These are phyloP conservation scores for Quercus dentata DNA, from an alignment of 306 rosid species.

Conservation along the genomic window DNA sequence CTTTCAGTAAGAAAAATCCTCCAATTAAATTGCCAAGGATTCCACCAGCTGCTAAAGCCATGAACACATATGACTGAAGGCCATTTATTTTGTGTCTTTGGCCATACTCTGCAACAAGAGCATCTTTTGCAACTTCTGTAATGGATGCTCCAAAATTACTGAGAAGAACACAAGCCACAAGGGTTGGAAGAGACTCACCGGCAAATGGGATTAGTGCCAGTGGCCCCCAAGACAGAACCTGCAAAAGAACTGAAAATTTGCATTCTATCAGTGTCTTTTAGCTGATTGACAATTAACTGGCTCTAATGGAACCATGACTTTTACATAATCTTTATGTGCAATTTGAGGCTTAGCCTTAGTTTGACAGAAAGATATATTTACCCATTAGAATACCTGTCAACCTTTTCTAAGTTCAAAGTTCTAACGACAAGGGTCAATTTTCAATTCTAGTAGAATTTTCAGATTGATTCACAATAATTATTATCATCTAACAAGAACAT, in stretches of 20 bases:
- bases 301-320: neutral
- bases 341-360: neutral
- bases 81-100: conserved; percentile 58
- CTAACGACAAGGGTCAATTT: neutral
- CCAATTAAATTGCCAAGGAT: conserved; percentile 81
- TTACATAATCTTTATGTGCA: neutral
- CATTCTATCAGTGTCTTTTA: conserved; percentile 24
- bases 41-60: conserved; percentile 90
- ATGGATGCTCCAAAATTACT: conserved; percentile 90
- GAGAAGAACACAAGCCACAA: conserved; percentile 62
- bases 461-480: neutral
- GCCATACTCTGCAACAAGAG: conserved; percentile 88
- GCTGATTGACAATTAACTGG: neutral
- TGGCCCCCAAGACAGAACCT: conserved; percentile 79
- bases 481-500: neutral
- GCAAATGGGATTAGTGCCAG: conserved; percentile 60
- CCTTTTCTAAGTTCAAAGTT: neutral
- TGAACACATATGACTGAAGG: conserved; percentile 77
- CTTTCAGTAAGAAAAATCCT: conserved; percentile 57
- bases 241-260: conserved; percentile 66
- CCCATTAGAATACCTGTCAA: neutral
- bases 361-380: neutral
- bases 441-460: neutral
- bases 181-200: conserved; percentile 50
- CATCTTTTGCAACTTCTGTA: conserved; percentile 90